Evolutionary conservation across 768 basidiomycete species (phyloP), one percentile per base, ranked within the genome.

Genomic region (Neoboletus brunneissimus): DNA sequence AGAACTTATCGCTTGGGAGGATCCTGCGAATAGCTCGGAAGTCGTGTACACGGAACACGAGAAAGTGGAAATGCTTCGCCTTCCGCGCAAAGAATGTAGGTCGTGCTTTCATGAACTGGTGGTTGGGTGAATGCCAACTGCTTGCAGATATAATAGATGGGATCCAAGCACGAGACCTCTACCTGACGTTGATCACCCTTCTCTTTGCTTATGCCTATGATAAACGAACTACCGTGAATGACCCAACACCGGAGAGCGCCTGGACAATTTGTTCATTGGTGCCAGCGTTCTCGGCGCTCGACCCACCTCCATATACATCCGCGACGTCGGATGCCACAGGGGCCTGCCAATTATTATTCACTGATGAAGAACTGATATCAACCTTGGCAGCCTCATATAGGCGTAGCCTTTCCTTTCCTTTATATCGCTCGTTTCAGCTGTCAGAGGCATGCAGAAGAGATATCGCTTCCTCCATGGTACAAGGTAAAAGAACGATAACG

Each of bases 171-270:
- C 83, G 81, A 56, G 70, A 76, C 34, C 77, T 92, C 29, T 88
- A 91, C 69, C 75, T 89, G 51, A 85, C 85, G 0, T 77, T 93
- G 34, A 67, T 87, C 54, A 82, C 85, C 7, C 65, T 94, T 10
- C 79, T 94, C 20, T 91, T 91, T 72, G 79, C 89, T n/a, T 86
- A 87, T 65, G 81, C 84, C 5, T 94, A 94, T 68, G 91, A 94
- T 58, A 77, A 81, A 48, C 85, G 91, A 40, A 90, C 87, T 5
- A 90, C 85, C 0, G 84, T 87, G 58, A 77, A 79, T 47, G 91
- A 94, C 57, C 83, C 90, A n/a, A 91, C 88, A 3, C 80, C 89
- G 8, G 92, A 94, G 71, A 93, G 91, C 68, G 87, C 89, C 15
- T 94, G 91, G 91, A 94, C 92, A 2, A 78, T 94, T 51, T 80